These are phyloP conservation scores for Cladosporium halotolerans DNA, from an alignment of 2,329 filamentous ascomycete species.

Conservation along the genomic window DNA sequence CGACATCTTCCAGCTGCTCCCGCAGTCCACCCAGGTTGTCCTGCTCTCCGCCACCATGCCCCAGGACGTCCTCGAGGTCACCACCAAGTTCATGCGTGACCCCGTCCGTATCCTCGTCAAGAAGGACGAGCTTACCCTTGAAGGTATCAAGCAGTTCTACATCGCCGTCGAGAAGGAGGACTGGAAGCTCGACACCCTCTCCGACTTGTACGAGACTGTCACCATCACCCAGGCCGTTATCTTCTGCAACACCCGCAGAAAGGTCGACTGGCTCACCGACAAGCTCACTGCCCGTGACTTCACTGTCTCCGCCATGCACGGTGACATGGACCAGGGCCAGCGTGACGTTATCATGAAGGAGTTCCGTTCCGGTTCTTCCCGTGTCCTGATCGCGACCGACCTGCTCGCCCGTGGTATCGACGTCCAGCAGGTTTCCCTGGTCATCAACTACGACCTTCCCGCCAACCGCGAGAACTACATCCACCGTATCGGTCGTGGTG, in stretches of 20 bases:
- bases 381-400: conserved; percentile 94
- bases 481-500: conserved; percentile 92
- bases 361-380: conserved; percentile 91
- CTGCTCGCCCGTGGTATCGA: conserved; percentile 98
- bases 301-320: conserved; percentile 97
- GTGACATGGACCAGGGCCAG: conserved; percentile 98
- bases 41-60: conserved; percentile 94
- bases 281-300: conserved; percentile 96
- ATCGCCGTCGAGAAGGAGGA: conserved; percentile 99
- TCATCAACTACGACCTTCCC: conserved; percentile 98
- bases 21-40: conserved; percentile 95
- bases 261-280: conserved; percentile 99
- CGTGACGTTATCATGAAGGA: conserved; percentile 99
- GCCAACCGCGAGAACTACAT: conserved; percentile 99
- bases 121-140: conserved; percentile 95
- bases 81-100: conserved; percentile 99
- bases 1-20: conserved; percentile 95
- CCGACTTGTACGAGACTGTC: conserved; percentile 95
- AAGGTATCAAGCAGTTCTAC: conserved; percentile 98
- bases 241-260: conserved; percentile 97
- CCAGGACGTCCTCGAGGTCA: conserved; percentile 98
- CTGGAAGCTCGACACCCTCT: conserved; percentile 99
- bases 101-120: conserved; percentile 95
- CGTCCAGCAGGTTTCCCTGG: conserved; percentile 93
- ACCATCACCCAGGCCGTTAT: conserved; percentile 99